phyloP scores from a whole-genome alignment of 208 protist genomes.

The Trichomonas tenax region DNA sequence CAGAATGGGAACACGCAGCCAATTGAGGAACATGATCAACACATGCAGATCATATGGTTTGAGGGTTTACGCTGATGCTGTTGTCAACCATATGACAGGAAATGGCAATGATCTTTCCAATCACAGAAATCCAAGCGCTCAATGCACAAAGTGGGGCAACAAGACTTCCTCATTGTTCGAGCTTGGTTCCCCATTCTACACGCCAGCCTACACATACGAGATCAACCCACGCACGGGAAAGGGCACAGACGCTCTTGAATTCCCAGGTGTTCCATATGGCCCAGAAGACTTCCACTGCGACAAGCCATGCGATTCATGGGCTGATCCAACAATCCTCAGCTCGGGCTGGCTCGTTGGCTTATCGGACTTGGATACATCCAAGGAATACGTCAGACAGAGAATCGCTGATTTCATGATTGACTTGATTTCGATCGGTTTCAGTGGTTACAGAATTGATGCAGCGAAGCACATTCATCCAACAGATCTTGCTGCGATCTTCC shows the following conservation, averaged over 20 bases:
- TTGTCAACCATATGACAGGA: conserved; percentile 55
- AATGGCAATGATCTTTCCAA: conserved; percentile 44
- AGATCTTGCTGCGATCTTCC: conserved; percentile 46
- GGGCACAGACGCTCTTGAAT: conserved; percentile 37
- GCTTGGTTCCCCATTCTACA: conserved; percentile 41
- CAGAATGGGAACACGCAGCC: conserved; percentile 32
- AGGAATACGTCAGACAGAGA: conserved; percentile 46
- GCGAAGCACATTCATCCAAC: conserved; percentile 52
- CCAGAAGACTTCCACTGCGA: conserved; percentile 55
- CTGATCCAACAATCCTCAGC: conserved; percentile 44
- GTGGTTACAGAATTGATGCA: conserved; percentile 44
- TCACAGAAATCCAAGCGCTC: conserved; percentile 35
- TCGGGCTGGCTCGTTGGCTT: conserved; percentile 49
- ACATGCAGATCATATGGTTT: neutral
- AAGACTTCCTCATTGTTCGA: conserved; percentile 31
- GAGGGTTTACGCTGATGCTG: conserved; percentile 42
- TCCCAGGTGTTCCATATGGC: conserved; percentile 44
- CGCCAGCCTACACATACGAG: conserved; percentile 37
- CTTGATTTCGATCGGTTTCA: conserved; percentile 36
- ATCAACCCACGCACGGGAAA: conserved; percentile 35
- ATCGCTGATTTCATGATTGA: conserved; percentile 52
- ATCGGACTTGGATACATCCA: conserved; percentile 46
- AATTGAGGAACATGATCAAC: neutral
- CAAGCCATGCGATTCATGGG: conserved; percentile 48
- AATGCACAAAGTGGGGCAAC: conserved; percentile 34